Conservation (phyloP, 306 rosid genomes). For the Delonix regia region DNA sequence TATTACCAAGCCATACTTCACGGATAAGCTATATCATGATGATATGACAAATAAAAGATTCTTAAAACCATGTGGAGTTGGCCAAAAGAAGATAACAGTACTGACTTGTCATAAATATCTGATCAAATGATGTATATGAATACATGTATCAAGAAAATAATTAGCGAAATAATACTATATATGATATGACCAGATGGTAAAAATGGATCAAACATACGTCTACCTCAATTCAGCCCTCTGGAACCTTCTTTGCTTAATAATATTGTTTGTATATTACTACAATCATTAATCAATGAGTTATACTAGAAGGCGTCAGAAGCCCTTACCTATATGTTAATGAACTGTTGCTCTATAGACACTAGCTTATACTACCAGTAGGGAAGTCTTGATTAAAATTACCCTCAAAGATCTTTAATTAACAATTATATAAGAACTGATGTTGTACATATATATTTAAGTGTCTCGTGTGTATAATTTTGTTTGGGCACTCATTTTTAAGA, state of each 20-base stretch:
- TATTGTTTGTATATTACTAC: not conserved
- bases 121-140: not conserved
- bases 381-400: not conserved
- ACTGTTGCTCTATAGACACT: not conserved
- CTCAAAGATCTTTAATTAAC: not conserved
- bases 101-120: not conserved
- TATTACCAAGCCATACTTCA: conserved; percentile 2
- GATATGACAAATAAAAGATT: not conserved
- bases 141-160: too few relatives aligned
- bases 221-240: not conserved
- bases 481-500: not conserved
- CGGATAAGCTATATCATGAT: not conserved
- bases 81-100: not conserved
- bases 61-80: not conserved
- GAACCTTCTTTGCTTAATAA: not conserved
- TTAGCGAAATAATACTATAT: not conserved
- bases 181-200: not conserved
- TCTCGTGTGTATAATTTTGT: too few relatives aligned
- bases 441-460: too few relatives aligned
- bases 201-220: not conserved
- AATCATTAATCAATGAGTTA: too few relatives aligned
- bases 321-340: not conserved
- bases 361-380: not conserved
- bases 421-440: too few relatives aligned
- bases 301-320: not conserved